Evolutionary conservation across 371 early-diverging fungal genomes (phyloP), one percentile per base, ranked within the genome.

Genomic region (Encephalitozoon cuniculi): DNA sequence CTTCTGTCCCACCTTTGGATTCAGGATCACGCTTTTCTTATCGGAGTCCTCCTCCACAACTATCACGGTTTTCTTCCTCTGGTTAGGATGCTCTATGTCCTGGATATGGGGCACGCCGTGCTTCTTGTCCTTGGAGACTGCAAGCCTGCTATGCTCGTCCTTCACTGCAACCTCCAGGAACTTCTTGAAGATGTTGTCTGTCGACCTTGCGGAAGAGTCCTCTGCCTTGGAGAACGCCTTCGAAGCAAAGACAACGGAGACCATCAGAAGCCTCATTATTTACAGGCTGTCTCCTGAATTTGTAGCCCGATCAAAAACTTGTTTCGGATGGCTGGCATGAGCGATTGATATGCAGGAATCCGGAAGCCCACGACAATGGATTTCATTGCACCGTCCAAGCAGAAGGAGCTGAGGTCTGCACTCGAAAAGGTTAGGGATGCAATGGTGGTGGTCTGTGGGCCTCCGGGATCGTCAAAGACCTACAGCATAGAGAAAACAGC

Each of bases 391-490:
- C 40, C 23, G 21, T 4, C 71, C 21, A 71, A 71, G 41, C 30
- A 41, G 39, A 55, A 39, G 40, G 53, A 34, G 37, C 46, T 71
- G 37, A 55, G 25, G 49, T 2, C 12, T 6, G 71, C 71, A 34
- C 8, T 71, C 4, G 12, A 37, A 11, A 63, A 39, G n/a, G 26
- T 55, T 11, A 11, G 30, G 12, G 15, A 18, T 21, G 4, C 18
- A 7, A 18, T 71, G 18, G 46, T 71, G 7, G 37, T 71, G 30
- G 63, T 71, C 21, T 25, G 43, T 46, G 71, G 71, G 21, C 71
- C 71, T 23, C 34, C 59, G 30, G 71, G 71, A 30, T 71, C 43
- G 8, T 59, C 63, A 25, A 71, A 71, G 63, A 63, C 71, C n/a
- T n/a, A 55, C 34, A 12, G 37, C 30, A 63, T 63, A 25, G 7